These are phyloP conservation scores for Ettlia oleoabundans DNA, from an alignment of 139 green algal species.

Conservation along the genomic window DNA sequence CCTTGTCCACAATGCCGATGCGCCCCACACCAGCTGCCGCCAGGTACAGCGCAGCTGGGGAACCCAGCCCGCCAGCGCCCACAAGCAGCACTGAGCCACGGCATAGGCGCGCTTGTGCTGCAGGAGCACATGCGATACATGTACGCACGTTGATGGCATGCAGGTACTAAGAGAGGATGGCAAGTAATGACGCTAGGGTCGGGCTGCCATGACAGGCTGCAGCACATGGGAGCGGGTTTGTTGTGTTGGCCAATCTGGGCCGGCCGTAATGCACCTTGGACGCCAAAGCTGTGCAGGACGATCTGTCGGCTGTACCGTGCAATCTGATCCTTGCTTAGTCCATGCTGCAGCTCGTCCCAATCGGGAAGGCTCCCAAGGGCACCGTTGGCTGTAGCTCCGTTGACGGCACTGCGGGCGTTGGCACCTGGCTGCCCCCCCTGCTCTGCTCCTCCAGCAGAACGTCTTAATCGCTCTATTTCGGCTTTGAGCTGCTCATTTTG, in stretches of 20 bases:
- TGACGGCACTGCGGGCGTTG: too few species aligned
- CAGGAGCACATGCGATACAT: background rate
- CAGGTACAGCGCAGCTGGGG: slow-evolving; percentile 85
- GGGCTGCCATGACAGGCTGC: too few species aligned
- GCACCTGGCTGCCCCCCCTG: too few species aligned
- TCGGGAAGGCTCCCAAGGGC: background rate
- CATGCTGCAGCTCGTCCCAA: slow-evolving; percentile 55
- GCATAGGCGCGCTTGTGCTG: slow-evolving; percentile 76
- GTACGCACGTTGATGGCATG: too few species aligned
- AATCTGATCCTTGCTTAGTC: slow-evolving; percentile 69
- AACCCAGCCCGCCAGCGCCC: slow-evolving; percentile 91
- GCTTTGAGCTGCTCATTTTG: too few species aligned
- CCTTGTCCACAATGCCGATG: slow-evolving; percentile 86
- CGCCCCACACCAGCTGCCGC: slow-evolving; percentile 80
- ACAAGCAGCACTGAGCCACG: slow-evolving; percentile 79
- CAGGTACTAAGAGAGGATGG: background rate
- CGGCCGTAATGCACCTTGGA: slow-evolving; percentile 65
- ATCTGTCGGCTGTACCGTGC: slow-evolving; percentile 89
- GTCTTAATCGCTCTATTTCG: too few species aligned
- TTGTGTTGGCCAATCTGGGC: too few species aligned
- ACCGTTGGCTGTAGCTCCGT: background rate
- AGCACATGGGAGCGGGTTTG: too few species aligned
- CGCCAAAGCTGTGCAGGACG: slow-evolving; percentile 83
- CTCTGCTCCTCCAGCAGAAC: too few species aligned
- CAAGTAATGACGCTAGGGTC: too few species aligned